These are phyloP conservation scores for Alternaria triticina DNA, from an alignment of 2,329 filamentous ascomycete genomes.

Conservation along the genomic window DNA sequence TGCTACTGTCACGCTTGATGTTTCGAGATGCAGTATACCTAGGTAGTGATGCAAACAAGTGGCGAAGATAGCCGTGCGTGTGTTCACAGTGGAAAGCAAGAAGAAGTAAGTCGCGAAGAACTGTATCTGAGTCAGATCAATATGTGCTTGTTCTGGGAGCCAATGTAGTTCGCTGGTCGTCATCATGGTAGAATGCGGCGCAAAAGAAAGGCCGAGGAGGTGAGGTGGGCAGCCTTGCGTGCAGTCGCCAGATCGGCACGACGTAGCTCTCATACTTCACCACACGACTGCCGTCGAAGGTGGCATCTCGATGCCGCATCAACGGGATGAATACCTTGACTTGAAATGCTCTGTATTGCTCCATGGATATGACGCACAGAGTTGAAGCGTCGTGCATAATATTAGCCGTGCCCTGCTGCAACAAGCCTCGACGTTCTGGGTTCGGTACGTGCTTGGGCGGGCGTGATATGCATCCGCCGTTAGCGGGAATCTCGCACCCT, in stretches of 20 bases:
- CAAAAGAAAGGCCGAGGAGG: slow-evolving; percentile 3
- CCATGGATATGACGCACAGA: background rate
- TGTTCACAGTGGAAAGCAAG: background rate
- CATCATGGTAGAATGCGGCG: background rate
- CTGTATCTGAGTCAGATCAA: background rate
- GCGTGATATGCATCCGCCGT: slow-evolving; percentile 16
- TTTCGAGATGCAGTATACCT: background rate
- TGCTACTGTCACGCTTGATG: background rate
- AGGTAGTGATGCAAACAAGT: background rate
- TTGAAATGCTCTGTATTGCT: background rate
- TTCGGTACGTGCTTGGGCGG: slow-evolving; percentile 17
- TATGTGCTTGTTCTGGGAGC: background rate
- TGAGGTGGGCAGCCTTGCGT: slow-evolving; percentile 6
- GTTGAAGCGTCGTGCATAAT: background rate
- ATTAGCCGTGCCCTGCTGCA: background rate
- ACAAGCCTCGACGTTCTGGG: slow-evolving; percentile 8
- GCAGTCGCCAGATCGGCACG: slow-evolving; percentile 9
- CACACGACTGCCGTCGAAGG: background rate
- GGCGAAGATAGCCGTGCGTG: background rate
- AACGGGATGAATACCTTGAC: background rate
- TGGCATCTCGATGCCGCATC: background rate
- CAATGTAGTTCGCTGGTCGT: background rate
- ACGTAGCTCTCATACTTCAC: slow-evolving; percentile 10
- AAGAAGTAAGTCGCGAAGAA: background rate
- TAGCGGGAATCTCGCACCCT: slow-evolving; percentile 22